Percentiles rank a stretch among this genome's conserved stretches.
These are phyloP conservation scores for Fraxinus latifolia DNA, from an alignment of 305 asterid species.

Conservation along the genomic window DNA sequence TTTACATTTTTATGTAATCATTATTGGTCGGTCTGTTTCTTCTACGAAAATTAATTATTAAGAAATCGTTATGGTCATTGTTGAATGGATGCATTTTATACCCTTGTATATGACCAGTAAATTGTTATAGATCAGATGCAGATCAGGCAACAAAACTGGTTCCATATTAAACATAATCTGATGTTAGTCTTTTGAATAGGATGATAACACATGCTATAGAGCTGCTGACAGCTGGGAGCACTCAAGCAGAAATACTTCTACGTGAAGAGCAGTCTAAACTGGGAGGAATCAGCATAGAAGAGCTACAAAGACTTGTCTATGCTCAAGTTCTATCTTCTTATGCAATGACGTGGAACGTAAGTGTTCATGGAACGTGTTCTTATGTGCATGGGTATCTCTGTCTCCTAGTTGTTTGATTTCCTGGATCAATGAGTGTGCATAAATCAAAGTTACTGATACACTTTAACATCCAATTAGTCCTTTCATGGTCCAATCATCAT, in stretches of 20 bases:
- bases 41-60: neutral
- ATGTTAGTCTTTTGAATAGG: conserved; percentile 42
- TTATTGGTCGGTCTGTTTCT: neutral
- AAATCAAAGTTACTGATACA: neutral
- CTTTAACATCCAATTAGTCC: neutral
- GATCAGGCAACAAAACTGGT: conserved; percentile 7
- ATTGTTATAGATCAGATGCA: conserved; percentile 14
- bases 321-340: conserved; percentile 91
- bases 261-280: conserved; percentile 58
- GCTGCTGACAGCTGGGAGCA: conserved; percentile 80
- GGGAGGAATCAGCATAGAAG: conserved; percentile 88
- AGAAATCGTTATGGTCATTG: neutral
- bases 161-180: conserved; percentile 8
- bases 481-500: neutral
- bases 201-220: conserved; percentile 85
- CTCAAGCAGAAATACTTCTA: conserved; percentile 66
- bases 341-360: conserved; percentile 92
- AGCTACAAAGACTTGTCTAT: conserved; percentile 77
- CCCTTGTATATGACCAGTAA: conserved; percentile 20
- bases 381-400: conserved; percentile 2
- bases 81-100: conserved; percentile 11
- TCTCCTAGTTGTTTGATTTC: conserved; percentile 19
- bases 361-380: conserved; percentile 25
- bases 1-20: neutral
- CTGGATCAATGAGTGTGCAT: neutral